Percentiles rank a stretch among this genome's conserved stretches.
Evolutionary conservation across 805 yeast species (phyloP).

Genomic region (Yueomyces sinensis): DNA sequence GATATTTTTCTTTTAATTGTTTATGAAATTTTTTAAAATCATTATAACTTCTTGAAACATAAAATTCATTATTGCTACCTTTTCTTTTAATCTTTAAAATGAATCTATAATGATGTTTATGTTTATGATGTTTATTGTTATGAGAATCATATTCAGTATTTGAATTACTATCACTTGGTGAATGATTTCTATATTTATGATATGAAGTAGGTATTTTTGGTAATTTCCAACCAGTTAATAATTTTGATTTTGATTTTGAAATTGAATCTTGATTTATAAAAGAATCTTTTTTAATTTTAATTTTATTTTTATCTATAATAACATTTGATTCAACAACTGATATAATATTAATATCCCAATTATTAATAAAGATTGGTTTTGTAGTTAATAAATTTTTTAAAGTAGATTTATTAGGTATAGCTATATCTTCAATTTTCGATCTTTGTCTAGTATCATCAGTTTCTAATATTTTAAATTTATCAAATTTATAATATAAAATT

Average conservation of each 20-base stretch:
- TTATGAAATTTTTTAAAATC: slow-evolving; percentile 52
- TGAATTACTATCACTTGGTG: neutral
- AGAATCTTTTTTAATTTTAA: neutral
- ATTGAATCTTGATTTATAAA: neutral
- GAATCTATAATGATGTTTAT: slow-evolving; percentile 27
- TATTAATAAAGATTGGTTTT: slow-evolving; percentile 32
- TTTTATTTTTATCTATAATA: neutral
- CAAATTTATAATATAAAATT: slow-evolving; percentile 30
- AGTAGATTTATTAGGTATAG: slow-evolving; percentile 30
- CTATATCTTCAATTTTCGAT: slow-evolving; percentile 21
- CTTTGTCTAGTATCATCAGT: slow-evolving; percentile 20
- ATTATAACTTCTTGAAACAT: slow-evolving; percentile 48
- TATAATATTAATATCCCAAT: slow-evolving; percentile 49
- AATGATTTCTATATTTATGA: neutral
- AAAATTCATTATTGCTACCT: slow-evolving; percentile 20
- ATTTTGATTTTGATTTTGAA: neutral
- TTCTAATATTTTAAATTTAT: slow-evolving; percentile 16
- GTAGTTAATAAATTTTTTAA: slow-evolving; percentile 21
- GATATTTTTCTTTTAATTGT: slow-evolving; percentile 40
- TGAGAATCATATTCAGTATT: neutral
- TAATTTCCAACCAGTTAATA: too few relatives aligned
- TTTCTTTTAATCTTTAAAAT: slow-evolving; percentile 33
- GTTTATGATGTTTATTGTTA: neutral
- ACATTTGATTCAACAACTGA: slow-evolving; percentile 34
- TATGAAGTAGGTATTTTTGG: too few relatives aligned